These are phyloP conservation scores for Stereum hirsutum DNA, from an alignment of 1,284 basidiomycete species.

Conservation along the genomic window DNA sequence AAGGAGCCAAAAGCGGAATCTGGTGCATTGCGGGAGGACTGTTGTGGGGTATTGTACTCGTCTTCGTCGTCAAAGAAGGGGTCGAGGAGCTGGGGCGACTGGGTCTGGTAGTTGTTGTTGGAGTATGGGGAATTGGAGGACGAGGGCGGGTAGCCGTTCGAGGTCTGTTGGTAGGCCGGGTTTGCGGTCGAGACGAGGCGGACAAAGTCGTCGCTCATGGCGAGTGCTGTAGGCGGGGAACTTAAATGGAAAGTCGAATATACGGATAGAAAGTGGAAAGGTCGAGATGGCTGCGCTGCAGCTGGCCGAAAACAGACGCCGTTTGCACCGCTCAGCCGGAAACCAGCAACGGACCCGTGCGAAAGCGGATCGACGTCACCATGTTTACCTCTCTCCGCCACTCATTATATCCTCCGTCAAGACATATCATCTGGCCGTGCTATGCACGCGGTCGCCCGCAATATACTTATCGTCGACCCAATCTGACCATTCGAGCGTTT, in stretches of 20 bases:
- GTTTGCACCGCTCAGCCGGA: too few species aligned
- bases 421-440: too few species aligned
- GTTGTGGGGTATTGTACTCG: too few species aligned
- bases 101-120: constrained; percentile 18
- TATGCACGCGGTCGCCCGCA: too few species aligned
- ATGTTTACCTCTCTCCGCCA: too few species aligned
- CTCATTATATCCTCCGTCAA: too few species aligned
- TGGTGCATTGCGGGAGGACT: constrained; percentile 38
- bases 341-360: too few species aligned
- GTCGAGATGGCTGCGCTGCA: too few species aligned
- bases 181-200: constrained; percentile 65
- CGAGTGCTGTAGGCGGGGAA: neutral
- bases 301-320: too few species aligned
- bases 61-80: constrained; percentile 81
- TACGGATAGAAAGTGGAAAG: neutral
- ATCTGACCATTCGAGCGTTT: too few species aligned
- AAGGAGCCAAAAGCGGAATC: constrained; percentile 55
- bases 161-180: constrained; percentile 38
- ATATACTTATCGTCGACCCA: too few species aligned
- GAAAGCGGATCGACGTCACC: too few species aligned
- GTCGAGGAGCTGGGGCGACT: constrained; percentile 42
- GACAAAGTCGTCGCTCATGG: constrained; percentile 67
- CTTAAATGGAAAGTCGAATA: neutral
- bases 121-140: constrained; percentile 23
- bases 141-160: constrained; percentile 44